These are phyloP conservation scores for Orbilia ellipsospora DNA, from an alignment of 2,329 filamentous ascomycete genomes.

Conservation along the genomic window DNA sequence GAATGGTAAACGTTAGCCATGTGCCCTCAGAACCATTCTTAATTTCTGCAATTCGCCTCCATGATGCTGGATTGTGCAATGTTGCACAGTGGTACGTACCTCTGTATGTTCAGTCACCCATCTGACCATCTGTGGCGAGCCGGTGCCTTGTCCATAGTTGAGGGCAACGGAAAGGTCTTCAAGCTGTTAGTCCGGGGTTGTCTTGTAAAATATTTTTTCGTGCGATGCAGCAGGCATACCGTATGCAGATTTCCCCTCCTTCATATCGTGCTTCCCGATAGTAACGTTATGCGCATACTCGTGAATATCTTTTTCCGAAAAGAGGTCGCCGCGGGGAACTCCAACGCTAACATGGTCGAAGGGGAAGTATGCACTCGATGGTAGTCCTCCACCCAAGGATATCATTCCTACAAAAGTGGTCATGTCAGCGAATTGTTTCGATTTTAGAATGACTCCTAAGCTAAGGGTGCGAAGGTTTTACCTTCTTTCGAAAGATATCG, in stretches of 20 bases:
- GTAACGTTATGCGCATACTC: constrained; percentile 71
- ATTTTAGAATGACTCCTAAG: neutral
- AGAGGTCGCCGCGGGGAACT: constrained; percentile 75
- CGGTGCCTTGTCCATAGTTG: constrained; percentile 91
- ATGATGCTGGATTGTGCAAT: no score
- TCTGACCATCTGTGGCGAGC: constrained; percentile 85
- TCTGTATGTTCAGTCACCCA: constrained; percentile 97
- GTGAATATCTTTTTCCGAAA: constrained; percentile 75
- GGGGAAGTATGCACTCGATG: constrained; percentile 91
- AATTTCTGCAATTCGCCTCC: no score
- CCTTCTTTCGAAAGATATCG: constrained; percentile 49
- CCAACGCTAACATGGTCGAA: constrained; percentile 81
- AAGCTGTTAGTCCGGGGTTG: constrained; percentile 23
- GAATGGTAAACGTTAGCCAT: constrained; percentile 30
- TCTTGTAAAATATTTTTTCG: constrained; percentile 17
- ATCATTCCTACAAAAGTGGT: constrained; percentile 70
- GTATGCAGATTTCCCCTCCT: constrained; percentile 70
- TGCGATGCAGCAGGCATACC: constrained; percentile 59
- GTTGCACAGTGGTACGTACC: constrained; percentile 60
- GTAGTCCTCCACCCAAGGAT: constrained; percentile 90
- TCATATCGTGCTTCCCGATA: constrained; percentile 85
- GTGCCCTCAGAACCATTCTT: neutral
- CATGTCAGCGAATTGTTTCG: constrained; percentile 9
- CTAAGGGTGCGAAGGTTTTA: constrained; percentile 3
- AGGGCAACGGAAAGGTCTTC: constrained; percentile 85